These are phyloP conservation scores for Melanomma pulvis-pyrius DNA, from an alignment of 495 filamentous ascomycete species.

Conservation along the genomic window DNA sequence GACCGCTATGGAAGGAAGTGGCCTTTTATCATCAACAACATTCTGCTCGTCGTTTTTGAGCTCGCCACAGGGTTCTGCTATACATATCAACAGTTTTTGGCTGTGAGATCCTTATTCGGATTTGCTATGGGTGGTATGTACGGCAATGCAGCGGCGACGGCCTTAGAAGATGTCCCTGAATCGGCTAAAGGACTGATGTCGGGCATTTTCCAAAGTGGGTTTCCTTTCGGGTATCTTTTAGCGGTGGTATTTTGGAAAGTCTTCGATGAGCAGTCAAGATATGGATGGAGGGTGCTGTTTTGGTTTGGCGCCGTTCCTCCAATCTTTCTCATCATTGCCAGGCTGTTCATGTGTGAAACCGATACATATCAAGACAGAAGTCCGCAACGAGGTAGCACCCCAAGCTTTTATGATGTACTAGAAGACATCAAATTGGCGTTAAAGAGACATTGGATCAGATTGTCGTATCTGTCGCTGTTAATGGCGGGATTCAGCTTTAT, in stretches of 20 bases:
- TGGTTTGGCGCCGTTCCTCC: slow-evolving; percentile 84
- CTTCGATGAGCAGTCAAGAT: slow-evolving; percentile 20
- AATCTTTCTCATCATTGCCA: slow-evolving; percentile 74
- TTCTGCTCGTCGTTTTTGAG: slow-evolving; percentile 80
- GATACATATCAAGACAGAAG: slow-evolving; percentile 64
- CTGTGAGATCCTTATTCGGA: slow-evolving; percentile 79
- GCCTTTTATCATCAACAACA: slow-evolving; percentile 81
- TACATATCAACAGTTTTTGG: slow-evolving; percentile 77
- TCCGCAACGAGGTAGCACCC: slow-evolving; percentile 58
- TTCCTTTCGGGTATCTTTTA: slow-evolving; percentile 82
- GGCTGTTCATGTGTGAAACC: slow-evolving; percentile 75
- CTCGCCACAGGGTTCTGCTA: slow-evolving; percentile 77
- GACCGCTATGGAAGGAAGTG: slow-evolving; percentile 86
- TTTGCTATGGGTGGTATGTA: slow-evolving; percentile 88
- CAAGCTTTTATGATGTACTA: slow-evolving; percentile 57
- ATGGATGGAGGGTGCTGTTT: slow-evolving; percentile 54
- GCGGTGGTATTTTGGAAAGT: slow-evolving; percentile 71
- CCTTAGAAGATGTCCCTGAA: slow-evolving; percentile 77
- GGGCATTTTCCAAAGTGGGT: slow-evolving; percentile 85
- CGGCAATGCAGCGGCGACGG: slow-evolving; percentile 83
- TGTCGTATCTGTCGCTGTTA: slow-evolving; percentile 75
- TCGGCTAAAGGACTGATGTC: slow-evolving; percentile 74
- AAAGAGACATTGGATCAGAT: slow-evolving; percentile 72
- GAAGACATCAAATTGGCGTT: slow-evolving; percentile 73
- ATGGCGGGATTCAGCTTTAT: slow-evolving; percentile 93